phyloP scores from a whole-genome alignment of 1,139 yeast species.

The Martiniozyma asiatica region DNA sequence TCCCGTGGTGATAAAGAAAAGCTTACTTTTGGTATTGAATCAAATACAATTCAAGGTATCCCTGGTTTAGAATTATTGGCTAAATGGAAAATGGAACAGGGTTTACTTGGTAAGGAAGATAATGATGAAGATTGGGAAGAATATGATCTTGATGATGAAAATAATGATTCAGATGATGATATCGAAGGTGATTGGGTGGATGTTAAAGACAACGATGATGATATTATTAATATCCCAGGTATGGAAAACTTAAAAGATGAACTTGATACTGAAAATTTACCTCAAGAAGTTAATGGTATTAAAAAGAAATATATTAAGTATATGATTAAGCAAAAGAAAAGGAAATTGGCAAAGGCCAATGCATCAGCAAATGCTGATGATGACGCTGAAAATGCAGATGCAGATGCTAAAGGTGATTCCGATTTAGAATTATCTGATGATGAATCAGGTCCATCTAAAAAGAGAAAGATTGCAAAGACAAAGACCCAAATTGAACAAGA shows the following conservation, averaged over 20 bases:
- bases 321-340: constrained; percentile 23
- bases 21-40: constrained; percentile 59
- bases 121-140: constrained; percentile 39
- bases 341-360: constrained; percentile 10
- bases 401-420: too few relatives aligned
- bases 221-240: constrained; percentile 32
- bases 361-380: constrained; percentile 4
- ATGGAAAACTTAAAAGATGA: constrained; percentile 37
- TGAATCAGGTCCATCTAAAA: constrained; percentile 21
- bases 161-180: constrained; percentile 32
- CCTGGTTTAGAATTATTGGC: constrained; percentile 87
- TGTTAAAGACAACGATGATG: constrained; percentile 49
- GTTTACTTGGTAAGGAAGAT: constrained; percentile 29
- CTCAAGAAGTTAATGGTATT: constrained; percentile 30
- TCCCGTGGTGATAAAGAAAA: constrained; percentile 39
- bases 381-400: constrained; percentile 18
- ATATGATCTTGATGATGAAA: constrained; percentile 20
- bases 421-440: constrained; percentile 31
- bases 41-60: constrained; percentile 48
- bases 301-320: constrained; percentile 22
- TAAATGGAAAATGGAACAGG: constrained; percentile 74
- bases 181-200: constrained; percentile 54
- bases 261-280: constrained; percentile 28
- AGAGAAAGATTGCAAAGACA: constrained; percentile 10
- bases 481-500: constrained; percentile 24